Conservation (phyloP, 2,329 filamentous ascomycete genomes). For the Penicillium hordei region DNA sequence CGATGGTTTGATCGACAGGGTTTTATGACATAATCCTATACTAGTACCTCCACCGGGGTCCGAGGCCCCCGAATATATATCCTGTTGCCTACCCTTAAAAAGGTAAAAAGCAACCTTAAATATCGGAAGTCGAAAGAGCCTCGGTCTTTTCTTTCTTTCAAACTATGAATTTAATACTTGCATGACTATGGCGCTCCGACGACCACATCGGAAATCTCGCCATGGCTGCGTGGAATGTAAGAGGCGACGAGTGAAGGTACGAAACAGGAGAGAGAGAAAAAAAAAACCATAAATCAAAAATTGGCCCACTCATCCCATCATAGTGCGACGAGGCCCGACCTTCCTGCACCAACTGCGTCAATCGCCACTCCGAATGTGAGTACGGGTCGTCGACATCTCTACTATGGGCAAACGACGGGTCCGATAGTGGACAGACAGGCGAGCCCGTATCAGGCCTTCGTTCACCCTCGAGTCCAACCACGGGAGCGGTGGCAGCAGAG, state of each 20-base stretch:
- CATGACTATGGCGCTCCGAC: slow-evolving; percentile 35
- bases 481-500: slow-evolving; percentile 11
- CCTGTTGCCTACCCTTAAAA: slow-evolving; percentile 23
- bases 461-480: background rate
- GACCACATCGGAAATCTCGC: slow-evolving; percentile 39
- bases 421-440: slow-evolving; percentile 17
- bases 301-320: slow-evolving; percentile 1
- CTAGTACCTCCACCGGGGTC: background rate
- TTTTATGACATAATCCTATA: slow-evolving; percentile 17
- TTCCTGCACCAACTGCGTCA: slow-evolving; percentile 34
- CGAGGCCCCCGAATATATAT: slow-evolving; percentile 4
- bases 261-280: background rate
- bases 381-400: slow-evolving; percentile 34
- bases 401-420: slow-evolving; percentile 34
- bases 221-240: slow-evolving; percentile 39
- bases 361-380: slow-evolving; percentile 34
- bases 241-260: slow-evolving; percentile 37
- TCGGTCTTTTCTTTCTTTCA: background rate
- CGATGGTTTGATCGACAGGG: slow-evolving; percentile 28
- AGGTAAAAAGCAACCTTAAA: background rate
- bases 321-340: slow-evolving; percentile 38
- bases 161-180: slow-evolving; percentile 9
- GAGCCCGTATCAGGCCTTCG: slow-evolving; percentile 1
- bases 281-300: background rate
- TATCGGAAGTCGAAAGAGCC: background rate